A percentile compares a stretch with the other conserved stretches of the same genome.
These are phyloP conservation scores for Verticillium nubilum DNA, from an alignment of 2,329 filamentous ascomycete species.

Conservation along the genomic window DNA sequence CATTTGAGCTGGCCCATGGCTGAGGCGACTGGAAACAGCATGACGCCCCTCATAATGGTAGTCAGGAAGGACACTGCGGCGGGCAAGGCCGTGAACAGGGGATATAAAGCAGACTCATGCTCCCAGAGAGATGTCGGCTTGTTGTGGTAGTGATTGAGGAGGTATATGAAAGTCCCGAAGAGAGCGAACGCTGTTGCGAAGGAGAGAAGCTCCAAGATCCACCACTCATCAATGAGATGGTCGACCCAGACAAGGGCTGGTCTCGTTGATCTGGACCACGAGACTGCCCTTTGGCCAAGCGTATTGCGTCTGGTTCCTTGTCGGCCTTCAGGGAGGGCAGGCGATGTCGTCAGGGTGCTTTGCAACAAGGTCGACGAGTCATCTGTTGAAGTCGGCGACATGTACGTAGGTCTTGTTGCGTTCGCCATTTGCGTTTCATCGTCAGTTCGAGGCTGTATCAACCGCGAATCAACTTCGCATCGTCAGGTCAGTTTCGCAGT, in stretches of 20 bases:
- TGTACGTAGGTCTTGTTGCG: not conserved
- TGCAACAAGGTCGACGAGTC: not conserved
- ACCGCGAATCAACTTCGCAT: not conserved
- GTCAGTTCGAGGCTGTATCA: too few relatives aligned
- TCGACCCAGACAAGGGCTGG: not conserved
- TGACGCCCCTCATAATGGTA: not conserved
- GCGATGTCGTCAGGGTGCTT: not conserved
- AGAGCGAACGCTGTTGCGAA: not conserved
- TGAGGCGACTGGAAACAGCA: not conserved
- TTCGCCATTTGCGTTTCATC: too few relatives aligned
- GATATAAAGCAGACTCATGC: not conserved
- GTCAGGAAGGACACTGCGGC: not conserved
- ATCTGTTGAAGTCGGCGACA: not conserved
- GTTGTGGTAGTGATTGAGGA: not conserved
- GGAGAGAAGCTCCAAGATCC: not conserved
- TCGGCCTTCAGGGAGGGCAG: not conserved
- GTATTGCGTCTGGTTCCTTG: not conserved
- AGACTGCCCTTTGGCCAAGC: not conserved
- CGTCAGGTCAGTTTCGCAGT: too few relatives aligned
- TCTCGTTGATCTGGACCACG: not conserved
- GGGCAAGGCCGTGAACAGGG: not conserved
- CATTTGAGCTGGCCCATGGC: constrained; percentile 2
- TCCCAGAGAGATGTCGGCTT: not conserved
- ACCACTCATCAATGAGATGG: not conserved
- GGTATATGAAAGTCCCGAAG: not conserved